Evolutionary conservation across 768 basidiomycete genomes (phyloP).

Genomic region (Porphyrellus cyaneotinctus): DNA sequence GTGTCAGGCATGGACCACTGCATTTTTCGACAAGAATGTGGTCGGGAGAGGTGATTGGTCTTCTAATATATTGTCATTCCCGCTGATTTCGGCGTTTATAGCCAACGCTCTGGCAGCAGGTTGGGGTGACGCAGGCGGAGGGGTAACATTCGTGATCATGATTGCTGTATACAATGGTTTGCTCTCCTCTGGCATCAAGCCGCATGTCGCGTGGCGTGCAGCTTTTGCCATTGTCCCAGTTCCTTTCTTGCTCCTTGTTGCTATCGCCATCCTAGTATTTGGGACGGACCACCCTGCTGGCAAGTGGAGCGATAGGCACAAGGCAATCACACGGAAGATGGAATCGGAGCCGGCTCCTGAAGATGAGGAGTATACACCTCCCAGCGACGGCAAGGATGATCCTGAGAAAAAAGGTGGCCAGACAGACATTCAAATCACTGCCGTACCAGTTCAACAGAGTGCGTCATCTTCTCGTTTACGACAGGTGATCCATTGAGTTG

Average conservation of each 20-base stretch:
- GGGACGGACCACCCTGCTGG: constrained; percentile 7
- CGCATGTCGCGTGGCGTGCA: constrained; percentile 49
- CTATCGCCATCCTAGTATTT: constrained; percentile 15
- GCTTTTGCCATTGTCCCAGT: constrained; percentile 56
- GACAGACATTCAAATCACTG: constrained; percentile 15
- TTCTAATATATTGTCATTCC: not conserved
- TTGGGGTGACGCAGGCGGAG: constrained; percentile 3
- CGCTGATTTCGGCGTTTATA: not conserved
- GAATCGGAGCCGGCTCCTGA: not conserved
- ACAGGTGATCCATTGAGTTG: not conserved
- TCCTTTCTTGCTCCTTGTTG: constrained; percentile 45
- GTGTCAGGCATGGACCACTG: constrained; percentile 58
- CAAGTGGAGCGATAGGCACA: constrained; percentile 6
- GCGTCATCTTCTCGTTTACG: not conserved
- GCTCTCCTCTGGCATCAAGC: constrained; percentile 32
- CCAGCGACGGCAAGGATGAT: constrained; percentile 21
- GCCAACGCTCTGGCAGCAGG: constrained; percentile 2
- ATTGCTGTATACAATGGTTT: constrained; percentile 38
- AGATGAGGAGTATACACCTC: constrained; percentile 16
- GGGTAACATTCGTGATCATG: constrained; percentile 4
- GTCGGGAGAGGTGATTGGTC: constrained; percentile 33
- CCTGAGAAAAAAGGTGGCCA: constrained; percentile 26
- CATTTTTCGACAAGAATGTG: constrained; percentile 51
- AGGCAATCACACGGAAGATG: not conserved
- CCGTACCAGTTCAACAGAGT: not conserved